Conservation (phyloP, 2,329 filamentous ascomycete species). For the Xylariaceae sp. region DNA sequence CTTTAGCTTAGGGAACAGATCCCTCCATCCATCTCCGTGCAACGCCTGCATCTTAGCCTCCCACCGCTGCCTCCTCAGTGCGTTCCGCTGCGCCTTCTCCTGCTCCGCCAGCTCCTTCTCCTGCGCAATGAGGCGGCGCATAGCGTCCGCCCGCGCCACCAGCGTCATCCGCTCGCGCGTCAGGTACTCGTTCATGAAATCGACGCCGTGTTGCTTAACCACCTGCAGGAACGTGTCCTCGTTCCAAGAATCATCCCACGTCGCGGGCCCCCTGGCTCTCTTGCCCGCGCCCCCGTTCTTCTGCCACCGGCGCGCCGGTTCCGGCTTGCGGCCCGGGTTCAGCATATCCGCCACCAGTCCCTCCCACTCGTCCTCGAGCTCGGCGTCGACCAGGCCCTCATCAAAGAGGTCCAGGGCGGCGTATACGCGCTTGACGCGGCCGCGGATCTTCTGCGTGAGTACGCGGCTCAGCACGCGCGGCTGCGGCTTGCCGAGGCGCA, state of each 20-base stretch:
- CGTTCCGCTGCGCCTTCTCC: slow-evolving; percentile 24
- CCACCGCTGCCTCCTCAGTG: slow-evolving; percentile 20
- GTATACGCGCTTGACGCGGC: slow-evolving; percentile 48
- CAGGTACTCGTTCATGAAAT: slow-evolving; percentile 7
- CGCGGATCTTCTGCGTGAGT: slow-evolving; percentile 53
- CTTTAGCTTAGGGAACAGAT: slow-evolving; percentile 5
- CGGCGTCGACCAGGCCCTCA: slow-evolving; percentile 35
- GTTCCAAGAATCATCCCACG: background rate
- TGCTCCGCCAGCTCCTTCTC: slow-evolving; percentile 28
- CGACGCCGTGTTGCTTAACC: slow-evolving; percentile 19
- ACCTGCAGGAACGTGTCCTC: slow-evolving; percentile 12
- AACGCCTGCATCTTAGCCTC: slow-evolving; percentile 26
- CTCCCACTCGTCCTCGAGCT: slow-evolving; percentile 48
- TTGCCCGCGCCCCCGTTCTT: too few species aligned
- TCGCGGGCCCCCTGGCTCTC: slow-evolving; percentile 1
- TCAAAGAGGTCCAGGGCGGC: slow-evolving; percentile 32
- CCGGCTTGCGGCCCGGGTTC: slow-evolving; percentile 3
- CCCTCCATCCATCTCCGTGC: slow-evolving; percentile 27
- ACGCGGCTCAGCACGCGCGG: slow-evolving; percentile 59
- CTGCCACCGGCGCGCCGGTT: too few species aligned
- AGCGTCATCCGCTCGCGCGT: slow-evolving; percentile 25
- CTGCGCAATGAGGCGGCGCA: slow-evolving; percentile 31
- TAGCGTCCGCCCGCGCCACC: slow-evolving; percentile 36
- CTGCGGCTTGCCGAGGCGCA: slow-evolving; percentile 70
- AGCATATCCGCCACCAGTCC: slow-evolving; percentile 8